Conservation (phyloP, 139 green algal species). For the Volvox africanus region DNA sequence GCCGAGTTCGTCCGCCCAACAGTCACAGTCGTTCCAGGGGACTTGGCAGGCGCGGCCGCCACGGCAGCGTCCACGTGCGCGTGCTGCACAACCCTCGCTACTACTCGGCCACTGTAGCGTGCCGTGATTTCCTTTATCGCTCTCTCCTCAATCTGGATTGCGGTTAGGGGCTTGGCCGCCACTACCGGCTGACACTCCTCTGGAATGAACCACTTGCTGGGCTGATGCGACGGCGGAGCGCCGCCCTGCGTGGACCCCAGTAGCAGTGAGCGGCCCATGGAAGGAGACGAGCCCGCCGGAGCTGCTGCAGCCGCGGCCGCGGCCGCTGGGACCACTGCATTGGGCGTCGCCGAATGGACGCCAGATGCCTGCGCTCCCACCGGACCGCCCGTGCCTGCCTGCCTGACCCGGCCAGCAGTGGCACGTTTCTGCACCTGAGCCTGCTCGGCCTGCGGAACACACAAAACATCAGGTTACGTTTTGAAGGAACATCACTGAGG, state of each 20-base stretch:
- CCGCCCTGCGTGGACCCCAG: not conserved
- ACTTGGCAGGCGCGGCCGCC: not conserved
- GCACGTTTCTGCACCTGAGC: slow-evolving; percentile 20
- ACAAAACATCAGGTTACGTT: too few relatives aligned
- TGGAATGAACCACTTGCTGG: slow-evolving; percentile 51
- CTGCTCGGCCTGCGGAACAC: slow-evolving; percentile 18
- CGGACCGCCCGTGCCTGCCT: not conserved
- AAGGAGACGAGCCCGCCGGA: not conserved
- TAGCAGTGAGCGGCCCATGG: not conserved
- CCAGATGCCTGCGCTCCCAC: not conserved
- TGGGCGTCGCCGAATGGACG: not conserved
- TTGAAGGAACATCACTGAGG: too few relatives aligned
- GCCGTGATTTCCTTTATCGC: slow-evolving; percentile 36
- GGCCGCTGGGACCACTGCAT: not conserved
- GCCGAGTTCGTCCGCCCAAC: not conserved
- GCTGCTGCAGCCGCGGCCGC: not conserved
- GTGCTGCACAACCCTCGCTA: not conserved
- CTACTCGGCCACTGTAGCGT: slow-evolving; percentile 8
- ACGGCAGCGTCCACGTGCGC: not conserved
- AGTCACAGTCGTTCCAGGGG: not conserved
- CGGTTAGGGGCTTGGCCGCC: slow-evolving; percentile 12
- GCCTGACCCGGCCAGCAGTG: not conserved
- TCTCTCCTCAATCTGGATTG: slow-evolving; percentile 53
- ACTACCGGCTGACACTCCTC: not conserved
- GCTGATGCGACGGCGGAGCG: not conserved